These are phyloP conservation scores for Naganishia vishniacii DNA, from an alignment of 768 basidiomycete genomes.

Conservation along the genomic window DNA sequence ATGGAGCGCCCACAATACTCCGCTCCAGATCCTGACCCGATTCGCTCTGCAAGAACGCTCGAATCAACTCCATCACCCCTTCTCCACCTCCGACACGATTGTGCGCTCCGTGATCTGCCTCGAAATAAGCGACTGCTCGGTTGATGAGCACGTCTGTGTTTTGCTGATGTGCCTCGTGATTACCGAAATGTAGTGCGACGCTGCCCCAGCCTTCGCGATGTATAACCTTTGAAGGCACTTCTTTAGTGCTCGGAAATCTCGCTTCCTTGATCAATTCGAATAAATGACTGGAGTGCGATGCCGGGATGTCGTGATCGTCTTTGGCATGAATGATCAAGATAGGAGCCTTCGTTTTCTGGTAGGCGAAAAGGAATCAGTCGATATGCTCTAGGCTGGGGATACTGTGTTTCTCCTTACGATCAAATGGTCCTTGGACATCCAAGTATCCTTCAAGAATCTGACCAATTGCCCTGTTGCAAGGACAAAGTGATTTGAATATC, in stretches of 20 bases:
- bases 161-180: background rate
- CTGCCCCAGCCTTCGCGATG: slow-evolving; percentile 34
- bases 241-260: background rate
- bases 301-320: slow-evolving; percentile 69
- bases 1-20: background rate
- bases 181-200: slow-evolving; percentile 23
- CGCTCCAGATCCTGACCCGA: background rate
- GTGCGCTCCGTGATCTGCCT: slow-evolving; percentile 41
- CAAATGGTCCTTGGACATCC: slow-evolving; percentile 46
- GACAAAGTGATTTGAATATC: background rate
- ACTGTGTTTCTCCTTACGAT: background rate
- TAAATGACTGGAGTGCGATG: slow-evolving; percentile 62
- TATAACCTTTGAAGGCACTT: background rate
- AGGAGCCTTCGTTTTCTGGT: slow-evolving; percentile 62
- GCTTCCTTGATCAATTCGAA: slow-evolving; percentile 57
- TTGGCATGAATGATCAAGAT: slow-evolving; percentile 68
- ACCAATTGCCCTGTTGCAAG: slow-evolving; percentile 28
- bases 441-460: slow-evolving; percentile 5
- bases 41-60: slow-evolving; percentile 9
- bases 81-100: slow-evolving; percentile 40
- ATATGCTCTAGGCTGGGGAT: too few relatives aligned
- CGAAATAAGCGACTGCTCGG: slow-evolving; percentile 38
- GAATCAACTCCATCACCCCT: slow-evolving; percentile 41
- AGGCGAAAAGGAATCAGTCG: background rate
- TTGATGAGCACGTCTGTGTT: background rate